These are phyloP conservation scores for Ophiostoma sp. DNA, from an alignment of 2,329 filamentous ascomycete genomes.

Conservation along the genomic window DNA sequence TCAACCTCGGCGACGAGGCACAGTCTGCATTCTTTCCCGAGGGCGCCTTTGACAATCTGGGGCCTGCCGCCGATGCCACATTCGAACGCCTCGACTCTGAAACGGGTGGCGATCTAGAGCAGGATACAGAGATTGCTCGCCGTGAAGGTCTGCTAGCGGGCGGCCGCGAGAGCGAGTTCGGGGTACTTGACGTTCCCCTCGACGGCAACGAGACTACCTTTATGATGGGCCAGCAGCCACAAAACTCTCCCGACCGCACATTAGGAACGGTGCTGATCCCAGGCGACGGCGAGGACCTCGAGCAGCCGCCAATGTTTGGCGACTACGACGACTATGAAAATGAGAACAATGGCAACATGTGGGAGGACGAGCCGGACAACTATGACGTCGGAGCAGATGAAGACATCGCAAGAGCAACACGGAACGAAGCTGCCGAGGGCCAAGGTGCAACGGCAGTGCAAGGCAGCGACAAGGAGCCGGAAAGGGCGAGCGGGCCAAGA, in stretches of 20 bases:
- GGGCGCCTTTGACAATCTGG: constrained; percentile 40
- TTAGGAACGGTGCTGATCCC: neutral
- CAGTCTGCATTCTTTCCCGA: constrained; percentile 51
- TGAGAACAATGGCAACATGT: constrained; percentile 18
- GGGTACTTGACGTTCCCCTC: constrained; percentile 43
- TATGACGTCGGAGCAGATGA: neutral
- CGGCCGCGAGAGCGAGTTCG: constrained; percentile 44
- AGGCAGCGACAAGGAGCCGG: neutral
- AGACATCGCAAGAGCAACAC: neutral
- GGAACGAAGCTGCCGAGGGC: neutral
- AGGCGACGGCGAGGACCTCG: constrained; percentile 17
- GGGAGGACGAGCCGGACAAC: constrained; percentile 16
- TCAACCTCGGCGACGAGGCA: neutral
- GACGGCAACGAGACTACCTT: constrained; percentile 49
- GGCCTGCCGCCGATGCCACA: constrained; percentile 37
- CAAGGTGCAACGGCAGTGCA: neutral
- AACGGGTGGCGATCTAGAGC: constrained; percentile 34
- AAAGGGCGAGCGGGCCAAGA: neutral
- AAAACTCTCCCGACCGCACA: constrained; percentile 20
- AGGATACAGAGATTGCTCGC: constrained; percentile 29
- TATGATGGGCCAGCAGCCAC: constrained; percentile 21
- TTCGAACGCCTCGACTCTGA: constrained; percentile 38
- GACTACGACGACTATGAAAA: constrained; percentile 8
- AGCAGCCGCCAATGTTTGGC: neutral
- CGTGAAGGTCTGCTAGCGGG: constrained; percentile 33